These are phyloP conservation scores for Echeveria elegans DNA, from an alignment of 164 flowering plant species.

Conservation along the genomic window DNA sequence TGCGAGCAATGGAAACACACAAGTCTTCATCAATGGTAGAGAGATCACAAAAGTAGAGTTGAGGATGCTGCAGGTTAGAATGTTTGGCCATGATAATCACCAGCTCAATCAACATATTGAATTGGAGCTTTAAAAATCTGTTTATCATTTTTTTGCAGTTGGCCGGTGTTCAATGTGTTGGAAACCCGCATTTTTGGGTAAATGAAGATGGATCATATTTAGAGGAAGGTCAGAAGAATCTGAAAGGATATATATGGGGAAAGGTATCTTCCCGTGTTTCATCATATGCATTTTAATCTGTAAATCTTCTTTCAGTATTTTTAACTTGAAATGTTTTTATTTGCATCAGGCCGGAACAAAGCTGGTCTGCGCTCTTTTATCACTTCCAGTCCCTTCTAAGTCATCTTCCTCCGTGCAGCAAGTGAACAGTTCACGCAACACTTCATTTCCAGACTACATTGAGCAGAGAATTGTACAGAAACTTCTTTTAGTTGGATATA, in stretches of 20 bases:
- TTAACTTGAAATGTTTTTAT: not conserved
- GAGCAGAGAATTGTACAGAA: constrained; percentile 59
- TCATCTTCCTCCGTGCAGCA: constrained; percentile 38
- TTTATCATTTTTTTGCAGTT: constrained; percentile 38
- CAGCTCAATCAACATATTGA: not conserved
- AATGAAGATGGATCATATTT: constrained; percentile 91
- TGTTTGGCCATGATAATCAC: constrained; percentile 5
- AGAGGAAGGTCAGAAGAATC: constrained; percentile 92
- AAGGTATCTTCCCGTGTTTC: constrained; percentile 39
- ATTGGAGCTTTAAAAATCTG: not conserved
- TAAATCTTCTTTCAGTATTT: not conserved
- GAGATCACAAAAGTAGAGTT: constrained; percentile 87
- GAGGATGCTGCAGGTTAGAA: constrained; percentile 78
- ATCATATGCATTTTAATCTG: not conserved
- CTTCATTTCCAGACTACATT: constrained; percentile 50
- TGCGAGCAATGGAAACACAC: constrained; percentile 95
- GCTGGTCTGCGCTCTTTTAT: constrained; percentile 69
- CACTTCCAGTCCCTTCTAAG: constrained; percentile 81
- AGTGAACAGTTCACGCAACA: constrained; percentile 24
- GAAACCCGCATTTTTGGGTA: constrained; percentile 94
- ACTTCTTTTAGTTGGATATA: constrained; percentile 70
- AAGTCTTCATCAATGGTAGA: constrained; percentile 76
- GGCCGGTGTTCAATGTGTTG: constrained; percentile 93
- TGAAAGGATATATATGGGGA: constrained; percentile 88
- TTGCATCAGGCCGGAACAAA: constrained; percentile 62